phyloP scores from a whole-genome alignment of 2,329 filamentous ascomycete genomes.

The Sclerotinia minor region DNA sequence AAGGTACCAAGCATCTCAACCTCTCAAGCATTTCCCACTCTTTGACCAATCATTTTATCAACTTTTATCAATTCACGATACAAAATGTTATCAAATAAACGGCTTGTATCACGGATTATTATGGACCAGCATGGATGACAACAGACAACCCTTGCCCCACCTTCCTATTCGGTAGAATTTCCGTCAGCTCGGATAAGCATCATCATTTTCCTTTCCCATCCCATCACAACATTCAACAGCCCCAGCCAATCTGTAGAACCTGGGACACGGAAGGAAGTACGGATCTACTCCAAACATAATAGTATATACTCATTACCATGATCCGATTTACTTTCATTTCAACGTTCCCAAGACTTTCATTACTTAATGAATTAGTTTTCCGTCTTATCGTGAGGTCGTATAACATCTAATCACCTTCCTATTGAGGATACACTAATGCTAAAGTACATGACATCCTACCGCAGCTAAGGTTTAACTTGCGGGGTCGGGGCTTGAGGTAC shows the following conservation, averaged over 20 bases:
- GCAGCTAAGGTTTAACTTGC: constrained; percentile 5
- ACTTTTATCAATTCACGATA: constrained; percentile 8
- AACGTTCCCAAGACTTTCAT: constrained; percentile 2
- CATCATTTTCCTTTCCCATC: constrained; percentile 13
- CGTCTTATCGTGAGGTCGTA: constrained; percentile 24
- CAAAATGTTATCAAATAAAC: neutral
- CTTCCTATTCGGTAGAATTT: constrained; percentile 12
- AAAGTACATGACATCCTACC: constrained; percentile 3
- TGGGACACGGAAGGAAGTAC: neutral
- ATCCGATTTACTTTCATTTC: neutral
- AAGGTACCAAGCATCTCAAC: neutral
- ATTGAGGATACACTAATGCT: neutral
- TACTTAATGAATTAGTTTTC: constrained; percentile 5
- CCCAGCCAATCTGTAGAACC: neutral
- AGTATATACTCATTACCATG: no score
- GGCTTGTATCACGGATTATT: neutral
- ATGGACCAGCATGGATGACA: neutral
- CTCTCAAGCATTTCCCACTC: neutral
- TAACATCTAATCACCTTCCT: constrained; percentile 19
- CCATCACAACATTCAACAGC: neutral
- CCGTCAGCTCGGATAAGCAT: constrained; percentile 11
- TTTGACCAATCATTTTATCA: neutral
- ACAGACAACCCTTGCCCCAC: constrained; percentile 8
- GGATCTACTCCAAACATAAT: neutral
- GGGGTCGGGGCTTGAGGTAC: constrained; percentile 4